Evolutionary conservation across 2,329 filamentous ascomycete species (phyloP).

Genomic region (Pseudogymnoascus sp.): DNA sequence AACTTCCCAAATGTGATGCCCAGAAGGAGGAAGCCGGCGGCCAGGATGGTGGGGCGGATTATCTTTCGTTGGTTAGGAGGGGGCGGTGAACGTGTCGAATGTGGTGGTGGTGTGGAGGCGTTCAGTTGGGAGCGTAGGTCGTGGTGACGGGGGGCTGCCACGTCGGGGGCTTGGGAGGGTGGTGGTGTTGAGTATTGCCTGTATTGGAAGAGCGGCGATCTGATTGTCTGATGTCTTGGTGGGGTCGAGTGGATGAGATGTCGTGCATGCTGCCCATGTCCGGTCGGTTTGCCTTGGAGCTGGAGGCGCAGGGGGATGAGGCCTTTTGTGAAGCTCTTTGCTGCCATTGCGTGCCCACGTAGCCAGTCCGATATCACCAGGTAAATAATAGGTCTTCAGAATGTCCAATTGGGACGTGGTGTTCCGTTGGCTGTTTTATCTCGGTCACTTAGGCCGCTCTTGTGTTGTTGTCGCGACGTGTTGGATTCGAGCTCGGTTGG

Average conservation of each 20-base stretch:
- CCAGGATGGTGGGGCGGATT: conserved; percentile 26
- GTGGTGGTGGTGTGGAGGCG: conserved; percentile 10
- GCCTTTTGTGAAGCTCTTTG: background rate
- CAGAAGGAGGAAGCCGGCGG: conserved; percentile 33
- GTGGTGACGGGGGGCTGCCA: conserved; percentile 7
- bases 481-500: background rate
- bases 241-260: background rate
- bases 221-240: background rate
- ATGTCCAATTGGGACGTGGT: background rate
- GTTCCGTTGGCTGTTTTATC: background rate
- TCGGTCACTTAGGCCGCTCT: background rate
- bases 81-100: conserved; percentile 8
- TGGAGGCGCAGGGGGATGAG: background rate
- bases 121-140: conserved; percentile 24
- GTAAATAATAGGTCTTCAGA: background rate
- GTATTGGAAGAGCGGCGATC: background rate
- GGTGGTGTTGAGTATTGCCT: conserved; percentile 3
- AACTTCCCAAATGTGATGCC: conserved; percentile 35
- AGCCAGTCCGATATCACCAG: background rate
- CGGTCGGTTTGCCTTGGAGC: background rate
- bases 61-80: conserved; percentile 19
- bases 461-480: background rate
- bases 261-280: background rate
- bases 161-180: background rate
- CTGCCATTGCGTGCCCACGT: background rate